Evolutionary conservation across 2,329 filamentous ascomycete species (phyloP), one percentile per base, ranked within the genome.

Genomic region (Paecilomyces variotii): DNA sequence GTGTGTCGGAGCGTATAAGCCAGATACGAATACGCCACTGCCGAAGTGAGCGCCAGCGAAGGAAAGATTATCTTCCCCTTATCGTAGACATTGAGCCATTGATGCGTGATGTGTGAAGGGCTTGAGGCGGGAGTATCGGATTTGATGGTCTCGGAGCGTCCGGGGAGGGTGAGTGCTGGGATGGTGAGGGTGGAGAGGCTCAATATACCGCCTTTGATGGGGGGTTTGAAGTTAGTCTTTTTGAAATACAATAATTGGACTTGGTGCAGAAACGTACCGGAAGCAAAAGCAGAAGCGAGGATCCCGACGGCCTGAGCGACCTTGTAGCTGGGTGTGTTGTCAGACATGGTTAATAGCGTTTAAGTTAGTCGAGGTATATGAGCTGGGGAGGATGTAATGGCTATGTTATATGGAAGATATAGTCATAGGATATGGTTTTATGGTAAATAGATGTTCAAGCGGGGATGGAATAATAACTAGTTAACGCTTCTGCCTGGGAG

Each of bases 61-160:
- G 83, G 74, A 1, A 76, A 74, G 14, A 84, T 78, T 2, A 77
- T 80, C 9, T 81, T 78, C 12, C 84, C 84, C 0, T 85, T 75
- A 60, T 84, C 56, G 60, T 70, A 73, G 32, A 65, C 55, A 51
- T 66, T 57, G 27, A 65, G 57, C 68, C 68, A 73, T 61, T 73
- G 68, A 39, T 65, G 67, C 19, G 67, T 64, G 25, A 72, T 56
- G 57, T 71, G 67, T 10, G 67, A 57, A 35, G 60, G 54, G 3
- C 66, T 54, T 7, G 65, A 60, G 19, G 55, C 65, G 55, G 60
- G 56, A 12, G 12, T 70, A 54, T n/a, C 49, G 39, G 3, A 50
- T 4, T 30, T 57, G 56, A 50, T n/a, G 60, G 34, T 61, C 49
- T 14, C 49, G 60, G 58, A 24, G 57, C 62, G 64, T 4, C 62